Evolutionary conservation across 2,329 filamentous ascomycete genomes (phyloP).

Genomic region (Xylariaceae sp.): DNA sequence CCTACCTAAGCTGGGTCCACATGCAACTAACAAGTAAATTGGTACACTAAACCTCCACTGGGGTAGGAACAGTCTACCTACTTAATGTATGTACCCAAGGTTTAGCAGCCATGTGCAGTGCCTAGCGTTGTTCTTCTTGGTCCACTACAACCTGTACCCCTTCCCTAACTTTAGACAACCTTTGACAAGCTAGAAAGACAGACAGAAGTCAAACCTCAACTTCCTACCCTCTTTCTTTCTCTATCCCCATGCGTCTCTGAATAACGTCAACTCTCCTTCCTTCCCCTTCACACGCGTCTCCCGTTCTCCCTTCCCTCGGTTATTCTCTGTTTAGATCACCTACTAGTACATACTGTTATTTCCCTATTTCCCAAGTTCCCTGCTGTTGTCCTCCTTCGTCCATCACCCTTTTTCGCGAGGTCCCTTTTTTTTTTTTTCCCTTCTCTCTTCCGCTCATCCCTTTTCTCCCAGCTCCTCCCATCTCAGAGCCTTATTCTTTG

Average conservation of each 20-base stretch:
- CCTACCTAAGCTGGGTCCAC: background rate
- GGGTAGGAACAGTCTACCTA: too few species aligned
- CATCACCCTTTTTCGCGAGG: slow-evolving; percentile 22
- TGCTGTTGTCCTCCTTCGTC: slow-evolving; percentile 28
- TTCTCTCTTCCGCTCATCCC: slow-evolving; percentile 14
- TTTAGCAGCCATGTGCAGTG: background rate
- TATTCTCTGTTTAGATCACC: slow-evolving; percentile 28
- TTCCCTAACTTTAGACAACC: slow-evolving; percentile 10
- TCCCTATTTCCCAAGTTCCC: slow-evolving; percentile 30
- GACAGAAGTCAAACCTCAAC: slow-evolving; percentile 29
- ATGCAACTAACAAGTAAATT: background rate
- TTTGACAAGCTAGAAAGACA: slow-evolving; percentile 3
- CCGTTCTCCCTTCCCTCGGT: slow-evolving; percentile 34
- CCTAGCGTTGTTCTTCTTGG: background rate
- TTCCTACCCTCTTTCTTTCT: slow-evolving; percentile 34
- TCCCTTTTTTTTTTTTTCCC: slow-evolving; percentile 16
- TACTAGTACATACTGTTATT: slow-evolving; percentile 36
- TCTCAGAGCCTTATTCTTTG: slow-evolving; percentile 14
- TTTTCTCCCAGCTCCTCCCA: slow-evolving; percentile 19
- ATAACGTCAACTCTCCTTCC: slow-evolving; percentile 36
- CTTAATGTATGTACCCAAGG: too few species aligned
- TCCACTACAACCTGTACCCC: background rate
- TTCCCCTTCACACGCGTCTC: slow-evolving; percentile 24
- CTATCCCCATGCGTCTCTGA: slow-evolving; percentile 36
- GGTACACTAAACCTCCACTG: background rate